Base-by-base conservation (phyloP, 2,329 filamentous ascomycete species). In the Fusarium sp. region DNA sequence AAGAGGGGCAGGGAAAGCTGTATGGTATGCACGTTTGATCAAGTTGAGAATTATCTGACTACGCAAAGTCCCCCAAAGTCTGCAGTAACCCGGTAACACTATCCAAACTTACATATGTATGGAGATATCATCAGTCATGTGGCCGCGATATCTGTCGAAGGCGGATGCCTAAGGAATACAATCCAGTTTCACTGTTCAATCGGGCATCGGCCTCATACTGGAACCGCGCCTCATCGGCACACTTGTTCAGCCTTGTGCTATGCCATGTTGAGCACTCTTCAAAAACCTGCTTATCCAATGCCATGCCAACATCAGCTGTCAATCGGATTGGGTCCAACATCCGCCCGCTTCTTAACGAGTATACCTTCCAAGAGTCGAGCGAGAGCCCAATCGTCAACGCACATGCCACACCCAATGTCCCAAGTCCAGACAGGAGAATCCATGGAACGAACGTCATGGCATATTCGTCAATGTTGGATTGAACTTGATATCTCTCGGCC, bases 371-470 rank as follows among this genome's bases (percentile, higher is more conserved):
- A 3, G 69, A 72, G 40, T 72, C 69, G 17, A 72, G 48, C 4
- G 69, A 32, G 9, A 72, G 50, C 1, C 41, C 55, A 20, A 57
- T 37, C 9, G 59, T 44, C 27, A 69, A 26, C 14, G n/a, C 42
- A 42, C 69, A 72, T 57, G 69, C 69, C 4, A 35, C 11, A 6
- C 64, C 59, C 8, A 72, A 40, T 3, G 69, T 41, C 9, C 54
- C 27, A 23, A 71, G 69, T 23, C 69, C 64, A 10, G 46, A 40
- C 26, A 71, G 44, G 6, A 71, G 59, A 13, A 71, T 69, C 68
- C 64, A 71, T 12, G 68, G 69, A 32, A 66, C 54, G n/a, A 65
- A 72, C 4, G 69, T 72, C 55, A 72, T 72, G 27, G 64, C 37
- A 13, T 72, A 71, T 38, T 44, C 14, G 13, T 50, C 52, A 13